Evolutionary conservation across 306 rosid species (phyloP).

Genomic region (Aeschynomene evenia): DNA sequence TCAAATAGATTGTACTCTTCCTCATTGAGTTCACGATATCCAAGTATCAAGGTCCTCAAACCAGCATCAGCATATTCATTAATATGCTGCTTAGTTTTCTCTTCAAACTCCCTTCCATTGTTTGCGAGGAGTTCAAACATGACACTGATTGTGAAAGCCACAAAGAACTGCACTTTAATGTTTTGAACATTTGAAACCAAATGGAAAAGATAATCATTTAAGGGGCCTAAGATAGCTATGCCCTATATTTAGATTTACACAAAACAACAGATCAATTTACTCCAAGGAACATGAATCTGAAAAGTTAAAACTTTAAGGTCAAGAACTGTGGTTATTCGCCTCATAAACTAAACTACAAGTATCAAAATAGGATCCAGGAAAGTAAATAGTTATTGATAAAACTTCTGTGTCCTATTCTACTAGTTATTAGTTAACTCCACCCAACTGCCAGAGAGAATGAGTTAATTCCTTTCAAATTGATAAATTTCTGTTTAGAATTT

Average conservation of each 20-base stretch:
- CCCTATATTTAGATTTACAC: background rate
- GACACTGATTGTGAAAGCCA: conserved; percentile 27
- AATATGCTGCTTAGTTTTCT: conserved; percentile 40
- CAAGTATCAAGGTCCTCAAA: conserved; percentile 39
- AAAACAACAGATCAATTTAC: background rate
- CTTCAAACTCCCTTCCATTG: conserved; percentile 37
- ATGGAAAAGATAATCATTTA: background rate
- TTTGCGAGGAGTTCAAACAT: conserved; percentile 38
- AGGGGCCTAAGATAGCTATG: background rate
- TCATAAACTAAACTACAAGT: background rate
- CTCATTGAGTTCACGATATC: conserved; percentile 32
- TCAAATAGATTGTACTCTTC: conserved; percentile 28
- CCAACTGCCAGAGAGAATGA: background rate
- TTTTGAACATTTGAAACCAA: background rate
- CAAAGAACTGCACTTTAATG: background rate
- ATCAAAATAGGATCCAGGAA: background rate
- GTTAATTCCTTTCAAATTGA: no score
- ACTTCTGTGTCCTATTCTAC: background rate
- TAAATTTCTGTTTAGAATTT: no score
- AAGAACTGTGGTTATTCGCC: background rate
- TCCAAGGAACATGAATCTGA: background rate
- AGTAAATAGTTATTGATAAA: background rate
- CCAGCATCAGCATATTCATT: conserved; percentile 40
- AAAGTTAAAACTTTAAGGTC: background rate
- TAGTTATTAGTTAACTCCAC: background rate